phyloP scores from a whole-genome alignment of 257 asterid genomes.

The Eucommia ulmoides region DNA sequence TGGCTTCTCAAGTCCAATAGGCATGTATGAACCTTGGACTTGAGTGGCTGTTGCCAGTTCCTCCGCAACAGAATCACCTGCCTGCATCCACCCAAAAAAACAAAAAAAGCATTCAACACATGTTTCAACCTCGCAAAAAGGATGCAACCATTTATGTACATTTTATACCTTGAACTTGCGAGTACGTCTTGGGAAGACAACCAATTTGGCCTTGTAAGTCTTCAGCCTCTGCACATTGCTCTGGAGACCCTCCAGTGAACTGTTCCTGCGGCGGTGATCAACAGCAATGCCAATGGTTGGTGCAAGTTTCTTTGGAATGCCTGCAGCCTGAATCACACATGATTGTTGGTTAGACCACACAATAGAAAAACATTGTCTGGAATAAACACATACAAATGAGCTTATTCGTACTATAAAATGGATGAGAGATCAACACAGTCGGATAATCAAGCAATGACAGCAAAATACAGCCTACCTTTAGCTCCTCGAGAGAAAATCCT shows the following conservation, averaged over 20 bases:
- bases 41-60: conserved; percentile 3
- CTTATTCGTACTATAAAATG: no score
- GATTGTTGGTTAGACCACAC: no score
- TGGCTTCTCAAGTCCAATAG: conserved; percentile 16
- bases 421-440: no score
- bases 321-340: conserved; percentile 36
- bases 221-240: conserved; percentile 42
- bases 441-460: no score
- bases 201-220: conserved; percentile 13
- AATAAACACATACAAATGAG: no score
- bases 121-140: no score
- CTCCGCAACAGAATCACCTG: background rate
- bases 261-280: conserved; percentile 55
- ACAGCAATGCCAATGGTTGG: conserved; percentile 49
- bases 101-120: no score
- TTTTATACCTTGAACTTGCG: background rate
- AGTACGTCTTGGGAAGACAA: conserved; percentile 17
- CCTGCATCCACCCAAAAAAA: no score
- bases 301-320: conserved; percentile 50
- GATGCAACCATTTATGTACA: no score
- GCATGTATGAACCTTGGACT: background rate
- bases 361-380: no score
- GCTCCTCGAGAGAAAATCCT: conserved; percentile 67
- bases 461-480: conserved; percentile 29
- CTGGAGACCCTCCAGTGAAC: conserved; percentile 64